Evolutionary conservation across 768 basidiomycete genomes (phyloP), one percentile per base, ranked within the genome.

Genomic region (Russula lepida): DNA sequence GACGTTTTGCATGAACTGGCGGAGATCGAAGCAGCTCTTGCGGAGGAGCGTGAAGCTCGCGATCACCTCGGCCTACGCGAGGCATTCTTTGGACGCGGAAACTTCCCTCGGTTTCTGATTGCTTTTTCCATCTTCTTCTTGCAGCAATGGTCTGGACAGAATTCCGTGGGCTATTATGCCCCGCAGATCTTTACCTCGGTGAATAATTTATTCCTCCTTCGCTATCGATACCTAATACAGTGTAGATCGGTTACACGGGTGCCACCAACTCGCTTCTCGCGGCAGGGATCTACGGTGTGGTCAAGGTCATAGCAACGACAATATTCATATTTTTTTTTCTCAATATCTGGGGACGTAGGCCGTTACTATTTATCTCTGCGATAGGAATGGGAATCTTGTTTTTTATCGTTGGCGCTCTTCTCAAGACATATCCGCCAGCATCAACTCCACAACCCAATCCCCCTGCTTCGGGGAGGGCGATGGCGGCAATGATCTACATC

Each of bases 401-500:
- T 77, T 92, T 84, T 76, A 88, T 92, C 72, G 81, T 92, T 66
- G 92, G 90, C 21, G 86, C 89, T 17, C 80, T 92, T 62, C 80
- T 92, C 71, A 90, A 90, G 76, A 85, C 84, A 2, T 82, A 89
- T 71, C 87, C 88, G 6, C 80, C 82, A 0, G 76, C 77, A 3
- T 66, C 71, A 2, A 66, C 59, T 8, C 61, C 75, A 0, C 67
- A 75, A 6, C 69, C 69, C 15, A 59, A 59, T 47, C 74, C 71
- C 8, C 70, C 84, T 0, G 77, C 83, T 0, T 78, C 84, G 19
- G 77, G 76, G 1, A 84, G 86, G 70, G 92, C 79, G 0, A 93
- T 92, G 91, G 90, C 91, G 3, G 88, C 83, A 2, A 82, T 91
- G 82, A 73, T 93, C 30, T 94, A 93, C 69, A 81, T 93, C 56